Conservation (phyloP, 306 rosid species). For the Lathyrus tuberosus region DNA sequence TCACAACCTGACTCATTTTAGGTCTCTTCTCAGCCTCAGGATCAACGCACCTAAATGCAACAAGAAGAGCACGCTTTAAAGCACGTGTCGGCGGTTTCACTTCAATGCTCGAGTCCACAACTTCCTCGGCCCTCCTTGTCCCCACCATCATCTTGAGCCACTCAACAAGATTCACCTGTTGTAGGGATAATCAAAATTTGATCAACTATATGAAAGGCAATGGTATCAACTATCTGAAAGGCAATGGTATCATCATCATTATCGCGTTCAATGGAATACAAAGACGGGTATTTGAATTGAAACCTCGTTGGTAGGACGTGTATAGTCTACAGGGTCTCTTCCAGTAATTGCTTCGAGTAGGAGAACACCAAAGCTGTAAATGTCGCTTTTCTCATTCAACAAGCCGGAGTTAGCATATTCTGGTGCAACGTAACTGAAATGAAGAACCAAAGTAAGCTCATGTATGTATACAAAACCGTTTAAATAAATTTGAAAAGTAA, state of each 20-base stretch:
- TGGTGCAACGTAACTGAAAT: conserved; percentile 91
- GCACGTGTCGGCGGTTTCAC: conserved; percentile 75
- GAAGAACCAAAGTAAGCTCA: conserved; percentile 40
- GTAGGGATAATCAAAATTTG: conserved; percentile 34
- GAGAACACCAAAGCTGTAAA: conserved; percentile 95
- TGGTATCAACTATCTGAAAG: conserved; percentile 12
- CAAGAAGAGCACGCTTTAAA: conserved; percentile 81
- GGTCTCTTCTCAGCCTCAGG: conserved; percentile 91
- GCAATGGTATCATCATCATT: neutral
- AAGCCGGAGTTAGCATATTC: conserved; percentile 93
- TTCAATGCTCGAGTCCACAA: conserved; percentile 74
- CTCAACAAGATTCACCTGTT: conserved; percentile 96
- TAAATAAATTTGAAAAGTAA: neutral
- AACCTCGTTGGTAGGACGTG: conserved; percentile 85
- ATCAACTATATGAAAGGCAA: conserved; percentile 15
- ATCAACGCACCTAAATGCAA: conserved; percentile 88
- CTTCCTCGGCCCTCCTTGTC: conserved; percentile 86
- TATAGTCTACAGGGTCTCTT: conserved; percentile 94
- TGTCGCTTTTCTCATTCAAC: conserved; percentile 94
- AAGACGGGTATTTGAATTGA: conserved; percentile 14
- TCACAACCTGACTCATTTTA: conserved; percentile 90
- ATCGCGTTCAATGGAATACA: neutral
- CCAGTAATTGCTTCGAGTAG: conserved; percentile 86
- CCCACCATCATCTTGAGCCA: conserved; percentile 99
- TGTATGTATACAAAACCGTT: neutral